phyloP scores from a whole-genome alignment of 2,329 filamentous ascomycete species.

The Colletotrichum sp. region DNA sequence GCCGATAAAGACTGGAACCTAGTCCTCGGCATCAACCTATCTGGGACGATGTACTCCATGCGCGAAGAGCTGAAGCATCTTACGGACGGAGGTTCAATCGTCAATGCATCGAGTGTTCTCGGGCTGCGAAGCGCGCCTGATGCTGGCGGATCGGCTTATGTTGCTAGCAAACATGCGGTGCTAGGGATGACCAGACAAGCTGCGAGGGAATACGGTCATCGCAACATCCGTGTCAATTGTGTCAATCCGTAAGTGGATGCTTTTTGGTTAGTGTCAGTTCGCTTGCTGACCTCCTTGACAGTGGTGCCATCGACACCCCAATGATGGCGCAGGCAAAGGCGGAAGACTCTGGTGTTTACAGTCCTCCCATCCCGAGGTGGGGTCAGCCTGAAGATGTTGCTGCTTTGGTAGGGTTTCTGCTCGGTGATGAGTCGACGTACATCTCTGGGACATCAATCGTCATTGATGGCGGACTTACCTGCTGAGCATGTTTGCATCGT shows the following conservation, averaged over 20 bases:
- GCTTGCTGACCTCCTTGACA: background rate
- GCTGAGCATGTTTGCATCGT: too few species aligned
- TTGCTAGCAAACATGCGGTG: background rate
- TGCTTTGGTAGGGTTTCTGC: slow-evolving; percentile 26
- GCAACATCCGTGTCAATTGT: background rate
- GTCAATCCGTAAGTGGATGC: background rate
- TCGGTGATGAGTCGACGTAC: slow-evolving; percentile 28
- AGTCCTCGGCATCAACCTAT: slow-evolving; percentile 29
- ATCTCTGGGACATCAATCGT: slow-evolving; percentile 20
- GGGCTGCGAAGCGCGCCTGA: background rate
- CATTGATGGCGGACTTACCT: background rate
- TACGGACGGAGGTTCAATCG: slow-evolving; percentile 44
- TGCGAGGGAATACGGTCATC: background rate
- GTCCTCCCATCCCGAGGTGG: slow-evolving; percentile 21
- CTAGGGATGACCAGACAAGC: background rate
- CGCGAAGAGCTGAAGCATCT: slow-evolving; percentile 35
- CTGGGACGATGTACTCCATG: slow-evolving; percentile 31
- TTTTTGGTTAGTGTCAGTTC: too few species aligned
- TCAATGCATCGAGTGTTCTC: slow-evolving; percentile 37
- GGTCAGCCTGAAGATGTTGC: slow-evolving; percentile 30
- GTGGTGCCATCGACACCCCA: background rate
- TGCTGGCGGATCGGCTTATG: background rate
- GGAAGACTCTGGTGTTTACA: background rate
- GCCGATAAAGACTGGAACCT: slow-evolving; percentile 28
- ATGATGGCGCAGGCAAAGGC: background rate